These are phyloP conservation scores for Vaucheria bursata DNA, from an alignment of 352 stramenopile species.

Conservation along the genomic window DNA sequence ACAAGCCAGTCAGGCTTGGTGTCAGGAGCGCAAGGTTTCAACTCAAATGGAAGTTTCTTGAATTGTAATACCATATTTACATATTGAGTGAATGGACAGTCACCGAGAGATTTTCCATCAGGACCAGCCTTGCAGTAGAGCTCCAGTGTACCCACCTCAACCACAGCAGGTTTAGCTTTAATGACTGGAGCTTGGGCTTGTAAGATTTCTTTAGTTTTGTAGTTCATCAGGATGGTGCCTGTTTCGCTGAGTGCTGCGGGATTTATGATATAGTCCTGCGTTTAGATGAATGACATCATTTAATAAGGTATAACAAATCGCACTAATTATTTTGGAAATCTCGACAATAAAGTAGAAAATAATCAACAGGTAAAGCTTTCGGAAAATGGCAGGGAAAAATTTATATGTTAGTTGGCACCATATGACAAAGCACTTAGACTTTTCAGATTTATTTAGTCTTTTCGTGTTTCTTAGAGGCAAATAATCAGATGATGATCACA, in stretches of 20 bases:
- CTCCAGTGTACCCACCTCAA: slow-evolving; percentile 26
- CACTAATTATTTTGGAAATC: background rate
- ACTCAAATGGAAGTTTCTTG: slow-evolving; percentile 27
- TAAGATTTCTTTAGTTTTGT: background rate
- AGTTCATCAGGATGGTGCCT: background rate
- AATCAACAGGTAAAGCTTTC: too few relatives aligned
- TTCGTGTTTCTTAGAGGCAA: too few relatives aligned
- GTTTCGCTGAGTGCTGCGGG: background rate
- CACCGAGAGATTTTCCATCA: slow-evolving; percentile 27
- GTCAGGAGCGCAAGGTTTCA: slow-evolving; percentile 21
- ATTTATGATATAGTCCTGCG: background rate
- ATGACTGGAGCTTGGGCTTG: background rate
- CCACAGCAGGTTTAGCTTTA: slow-evolving; percentile 5
- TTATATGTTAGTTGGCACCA: too few relatives aligned
- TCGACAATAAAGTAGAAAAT: too few relatives aligned
- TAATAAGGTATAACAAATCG: background rate
- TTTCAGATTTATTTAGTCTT: too few relatives aligned
- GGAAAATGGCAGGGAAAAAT: too few relatives aligned
- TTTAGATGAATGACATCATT: background rate
- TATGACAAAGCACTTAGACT: too few relatives aligned
- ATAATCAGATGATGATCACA: too few relatives aligned
- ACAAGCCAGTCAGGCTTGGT: slow-evolving; percentile 41
- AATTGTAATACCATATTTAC: slow-evolving; percentile 33
- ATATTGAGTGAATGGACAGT: slow-evolving; percentile 43
- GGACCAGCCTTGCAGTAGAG: slow-evolving; percentile 42